Base-by-base conservation (phyloP, 2,329 filamentous ascomycete species). In the Cryoendolithus antarcticus region DNA sequence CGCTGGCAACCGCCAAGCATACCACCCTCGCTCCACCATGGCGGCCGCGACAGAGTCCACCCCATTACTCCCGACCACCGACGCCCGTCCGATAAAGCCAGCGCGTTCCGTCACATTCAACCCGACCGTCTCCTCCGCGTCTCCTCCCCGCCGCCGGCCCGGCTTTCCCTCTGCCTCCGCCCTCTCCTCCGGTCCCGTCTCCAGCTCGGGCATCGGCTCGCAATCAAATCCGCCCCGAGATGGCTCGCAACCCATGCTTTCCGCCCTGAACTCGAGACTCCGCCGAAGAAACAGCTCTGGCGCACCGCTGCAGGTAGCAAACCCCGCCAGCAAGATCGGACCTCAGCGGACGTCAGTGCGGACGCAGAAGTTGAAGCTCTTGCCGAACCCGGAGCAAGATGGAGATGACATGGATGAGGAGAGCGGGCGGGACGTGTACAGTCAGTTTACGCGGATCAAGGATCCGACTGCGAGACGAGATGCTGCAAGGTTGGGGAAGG, bases 391-490 rank as follows among this genome's bases (percentile, higher is more conserved):
- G 0, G 84, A 93, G 43, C 72, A 85, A 33, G 84, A 75, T 29
- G 82, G 84, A 19, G 84, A 88, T 32, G 77, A 71, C 11, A 50
- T 69, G 48, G 88, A 95, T 46, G 89, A 94, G 54, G 89, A 95
- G 62, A 91, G 85, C 54, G 86, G 88, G 7, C 72, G 88, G 47
- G 91, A 98, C 58, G 91, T 98, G 27, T 98, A 98, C 64, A 89
- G 88, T 19, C 91, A 98, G 60, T 96, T 95, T 60, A 94, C 89
- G 6, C 75, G 91, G 33, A 98, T 98, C 64, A 96, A 96, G 61
- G 91, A 98, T 55, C 88, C 89, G 1, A 94, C 82, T 1, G 91
- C 91, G 6, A 72, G 91, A 45, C 75, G 91, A 53, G 89, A 96
- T 69, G 91, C 91, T 10, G 91, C 91, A 21, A 72, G 88, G 40